Evolutionary conservation across 169 alveolate species (phyloP), one percentile per base, ranked within the genome.

Genomic region (Theileria parva): DNA sequence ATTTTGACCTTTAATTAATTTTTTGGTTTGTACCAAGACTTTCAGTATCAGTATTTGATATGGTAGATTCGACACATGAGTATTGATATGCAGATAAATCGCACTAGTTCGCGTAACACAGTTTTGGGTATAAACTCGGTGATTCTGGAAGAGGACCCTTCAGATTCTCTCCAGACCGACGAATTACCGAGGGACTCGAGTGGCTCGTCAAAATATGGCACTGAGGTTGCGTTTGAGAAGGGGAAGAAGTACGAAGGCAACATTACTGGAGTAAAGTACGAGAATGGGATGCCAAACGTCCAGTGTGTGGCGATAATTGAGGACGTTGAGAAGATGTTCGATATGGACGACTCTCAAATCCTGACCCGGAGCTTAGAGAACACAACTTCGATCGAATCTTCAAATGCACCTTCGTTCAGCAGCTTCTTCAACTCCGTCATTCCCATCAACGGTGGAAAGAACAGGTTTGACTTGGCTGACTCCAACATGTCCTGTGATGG

Each of bases 361-460:
- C 5, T 21, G 11, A 44, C 23, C 1, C 30, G 60, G 3, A 50
- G 9, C 1, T 11, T 67, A 39, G 34, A 28, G 21, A n/a, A 32
- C 68, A 69, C 73, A 9, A 8, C 37, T 30, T 69, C 77, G 32
- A 57, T 72, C 21, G 32, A 32, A 8, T 59, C 77, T 5, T 68
- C 81, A 23, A 71, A 68, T 44, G 30, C 60, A 11, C 13, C 50
- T 34, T 83, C 89, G 21, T 75, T 83, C 53, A 67, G 80, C 76
- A 76, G 89, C 37, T 34, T 79, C n/a, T 21, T 76, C 71, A 74
- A 23, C 81, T 75, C 89, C 0, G 53, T 83, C 37, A 27, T 74
- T 11, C 85, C 80, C 2, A 51, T 50, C 50, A 51, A 27, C n/a
- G 69, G 34, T 5, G 34, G 15, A n/a, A 61, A 61, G 32, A 53